Percentiles rank a stretch among this genome's conserved stretches.
Evolutionary conservation across 2,329 filamentous ascomycete genomes (phyloP).

Genomic region (Diaporthe vexans): DNA sequence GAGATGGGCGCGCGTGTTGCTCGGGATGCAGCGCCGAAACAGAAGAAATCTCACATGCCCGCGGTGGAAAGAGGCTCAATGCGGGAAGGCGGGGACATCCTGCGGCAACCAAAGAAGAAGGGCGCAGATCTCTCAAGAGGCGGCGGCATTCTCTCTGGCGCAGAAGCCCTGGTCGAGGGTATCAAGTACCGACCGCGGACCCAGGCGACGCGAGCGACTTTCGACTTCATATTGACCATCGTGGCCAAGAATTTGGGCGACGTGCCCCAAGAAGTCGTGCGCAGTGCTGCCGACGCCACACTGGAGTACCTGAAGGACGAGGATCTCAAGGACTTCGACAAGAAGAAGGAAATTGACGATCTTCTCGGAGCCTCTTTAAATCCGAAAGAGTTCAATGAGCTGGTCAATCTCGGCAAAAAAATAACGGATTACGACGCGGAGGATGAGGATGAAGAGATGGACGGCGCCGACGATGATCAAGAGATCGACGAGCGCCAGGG

Average conservation of each 20-base stretch:
- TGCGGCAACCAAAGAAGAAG: slow-evolving; percentile 91
- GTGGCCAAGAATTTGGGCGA: slow-evolving; percentile 92
- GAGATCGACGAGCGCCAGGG: slow-evolving; percentile 96
- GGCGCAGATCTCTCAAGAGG: slow-evolving; percentile 78
- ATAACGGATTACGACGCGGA: slow-evolving; percentile 98
- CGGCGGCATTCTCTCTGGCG: slow-evolving; percentile 84
- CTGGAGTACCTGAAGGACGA: slow-evolving; percentile 96
- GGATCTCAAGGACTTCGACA: slow-evolving; percentile 95
- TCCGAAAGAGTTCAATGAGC: slow-evolving; percentile 94
- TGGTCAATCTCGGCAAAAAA: slow-evolving; percentile 97
- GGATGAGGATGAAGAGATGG: slow-evolving; percentile 93
- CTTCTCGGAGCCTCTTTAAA: slow-evolving; percentile 86
- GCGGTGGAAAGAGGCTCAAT: slow-evolving; percentile 82
- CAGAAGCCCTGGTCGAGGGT: slow-evolving; percentile 90
- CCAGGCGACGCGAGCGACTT: slow-evolving; percentile 90
- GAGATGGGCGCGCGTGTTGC: slow-evolving; percentile 93
- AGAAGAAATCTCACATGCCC: slow-evolving; percentile 80
- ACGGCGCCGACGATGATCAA: slow-evolving; percentile 75
- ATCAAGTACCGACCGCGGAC: slow-evolving; percentile 93
- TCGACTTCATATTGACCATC: slow-evolving; percentile 93
- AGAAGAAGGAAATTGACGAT: slow-evolving; percentile 97
- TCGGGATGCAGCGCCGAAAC: slow-evolving; percentile 83
- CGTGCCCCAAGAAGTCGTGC: slow-evolving; percentile 90
- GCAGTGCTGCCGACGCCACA: slow-evolving; percentile 93
- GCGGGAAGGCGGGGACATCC: slow-evolving; percentile 85